Evolutionary conservation across 2,329 filamentous ascomycete genomes (phyloP), one percentile per base, ranked within the genome.

Genomic region (Paecilomyces variotii): DNA sequence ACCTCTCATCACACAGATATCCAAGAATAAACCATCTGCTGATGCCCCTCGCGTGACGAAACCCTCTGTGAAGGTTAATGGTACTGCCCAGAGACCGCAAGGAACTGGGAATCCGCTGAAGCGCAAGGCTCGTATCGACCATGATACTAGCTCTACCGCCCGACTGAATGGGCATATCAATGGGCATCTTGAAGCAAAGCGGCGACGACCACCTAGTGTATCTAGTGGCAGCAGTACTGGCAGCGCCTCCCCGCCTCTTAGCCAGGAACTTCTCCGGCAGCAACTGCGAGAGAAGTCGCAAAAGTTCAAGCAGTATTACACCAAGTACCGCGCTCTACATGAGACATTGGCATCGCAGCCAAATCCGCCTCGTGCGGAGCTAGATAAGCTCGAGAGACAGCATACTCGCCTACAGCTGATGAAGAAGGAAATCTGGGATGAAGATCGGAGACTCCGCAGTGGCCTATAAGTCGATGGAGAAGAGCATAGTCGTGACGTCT

Each of bases 271-370:
- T 14, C 67, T 72, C 10, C 68, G 68, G 28, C 73, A 77, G 59
- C 72, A 74, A 55, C 64, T 77, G 54, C 71, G 67, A 50, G 71
- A 74, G 39, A 78, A 76, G 56, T 73, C 76, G 19, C 70, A 73
- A 58, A 68, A 67, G 54, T 87, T 87, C 70, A 83, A 84, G 66
- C 74, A 74, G 56, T 80, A 80, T 61, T 86, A 87, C 65, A 79
- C 80, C 35, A 79, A 78, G 58, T 87, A 87, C 65, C 78, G 79
- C 63, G 71, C 78, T 64, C 68, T 85, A 64, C 83, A 86, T 68
- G 79, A 80, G 39, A 68, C 72, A 56, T 64, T 80, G 60, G 69
- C 71, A 24, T 65, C 67, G 5, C 70, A 72, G 35, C 61, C 74
- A 32, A 71, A 77, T 57, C 74, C 79, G 2, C 76, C 80, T 7